These are phyloP conservation scores for Funneliformis mosseae DNA, from an alignment of 192 early-diverging fungal genomes.

Conservation along the genomic window DNA sequence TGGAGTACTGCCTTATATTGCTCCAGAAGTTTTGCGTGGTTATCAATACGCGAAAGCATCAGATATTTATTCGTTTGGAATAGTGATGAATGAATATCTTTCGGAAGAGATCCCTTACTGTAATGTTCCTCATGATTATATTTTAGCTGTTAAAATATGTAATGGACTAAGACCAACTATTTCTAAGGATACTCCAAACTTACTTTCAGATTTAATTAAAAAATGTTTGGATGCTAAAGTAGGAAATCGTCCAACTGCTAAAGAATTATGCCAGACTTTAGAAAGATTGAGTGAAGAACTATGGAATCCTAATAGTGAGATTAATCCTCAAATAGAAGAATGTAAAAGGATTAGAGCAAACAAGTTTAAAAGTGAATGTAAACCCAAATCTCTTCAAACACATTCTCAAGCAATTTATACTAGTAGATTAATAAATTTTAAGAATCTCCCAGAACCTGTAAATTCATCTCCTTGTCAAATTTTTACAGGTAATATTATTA, in stretches of 20 bases:
- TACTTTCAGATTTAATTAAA: slow-evolving; percentile 11
- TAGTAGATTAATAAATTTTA: neutral
- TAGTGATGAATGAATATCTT: slow-evolving; percentile 48
- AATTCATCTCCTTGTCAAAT: too few relatives aligned
- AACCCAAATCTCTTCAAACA: neutral
- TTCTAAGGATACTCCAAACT: neutral
- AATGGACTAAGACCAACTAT: neutral
- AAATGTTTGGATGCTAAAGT: slow-evolving; percentile 13
- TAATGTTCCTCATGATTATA: neutral
- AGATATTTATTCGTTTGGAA: slow-evolving; percentile 46
- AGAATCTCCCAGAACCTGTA: too few relatives aligned
- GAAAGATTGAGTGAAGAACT: neutral
- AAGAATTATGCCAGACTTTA: neutral
- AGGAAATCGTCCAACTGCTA: neutral
- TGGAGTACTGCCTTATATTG: slow-evolving; percentile 47
- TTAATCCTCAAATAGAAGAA: too few relatives aligned
- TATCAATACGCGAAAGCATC: slow-evolving; percentile 42
- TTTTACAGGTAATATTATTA: too few relatives aligned
- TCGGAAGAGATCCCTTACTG: slow-evolving; percentile 39
- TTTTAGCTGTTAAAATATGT: neutral
- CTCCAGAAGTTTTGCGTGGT: slow-evolving; percentile 42
- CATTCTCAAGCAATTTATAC: neutral
- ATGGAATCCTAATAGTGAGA: neutral
- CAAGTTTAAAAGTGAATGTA: too few relatives aligned
- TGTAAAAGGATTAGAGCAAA: too few relatives aligned